Conservation (phyloP, 2,329 filamentous ascomycete genomes). For the Sphaerulina vaccinii region DNA sequence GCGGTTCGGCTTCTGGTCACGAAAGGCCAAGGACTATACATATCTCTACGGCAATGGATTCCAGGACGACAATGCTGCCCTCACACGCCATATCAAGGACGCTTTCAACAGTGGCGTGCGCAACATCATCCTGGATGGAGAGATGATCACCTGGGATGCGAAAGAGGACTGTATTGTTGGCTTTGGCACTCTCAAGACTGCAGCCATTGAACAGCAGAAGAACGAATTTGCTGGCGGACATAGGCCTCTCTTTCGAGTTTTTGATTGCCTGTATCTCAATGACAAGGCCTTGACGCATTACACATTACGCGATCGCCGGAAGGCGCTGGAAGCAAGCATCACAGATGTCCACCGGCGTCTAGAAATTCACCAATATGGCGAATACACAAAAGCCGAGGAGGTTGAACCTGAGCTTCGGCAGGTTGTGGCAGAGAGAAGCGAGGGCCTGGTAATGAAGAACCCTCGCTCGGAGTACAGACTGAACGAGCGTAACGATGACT, state of each 20-base stretch:
- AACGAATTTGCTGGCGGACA: slow-evolving; percentile 66
- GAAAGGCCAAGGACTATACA: slow-evolving; percentile 94
- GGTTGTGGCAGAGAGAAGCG: slow-evolving; percentile 81
- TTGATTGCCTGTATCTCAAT: slow-evolving; percentile 90
- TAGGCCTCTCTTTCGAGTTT: slow-evolving; percentile 78
- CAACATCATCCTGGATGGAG: slow-evolving; percentile 89
- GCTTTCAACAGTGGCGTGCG: slow-evolving; percentile 76
- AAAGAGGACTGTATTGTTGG: slow-evolving; percentile 77
- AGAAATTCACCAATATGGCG: slow-evolving; percentile 74
- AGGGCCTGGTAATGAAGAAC: slow-evolving; percentile 92
- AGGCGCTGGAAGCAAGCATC: slow-evolving; percentile 71
- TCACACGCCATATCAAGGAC: slow-evolving; percentile 75
- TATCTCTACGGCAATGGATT: slow-evolving; percentile 84
- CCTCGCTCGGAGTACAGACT: slow-evolving; percentile 81
- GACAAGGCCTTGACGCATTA: slow-evolving; percentile 76
- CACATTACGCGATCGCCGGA: slow-evolving; percentile 75
- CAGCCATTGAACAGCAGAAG: slow-evolving; percentile 74
- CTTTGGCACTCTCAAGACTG: slow-evolving; percentile 92
- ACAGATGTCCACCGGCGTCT: slow-evolving; percentile 70
- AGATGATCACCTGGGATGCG: slow-evolving; percentile 99
- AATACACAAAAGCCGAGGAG: slow-evolving; percentile 64
- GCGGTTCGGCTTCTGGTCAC: slow-evolving; percentile 85
- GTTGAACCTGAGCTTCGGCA: slow-evolving; percentile 78
- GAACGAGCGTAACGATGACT: slow-evolving; percentile 89
- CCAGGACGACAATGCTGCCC: slow-evolving; percentile 68